Evolutionary conservation across 345 rosid genomes (phyloP).

Genomic region (Hevea brasiliensis): DNA sequence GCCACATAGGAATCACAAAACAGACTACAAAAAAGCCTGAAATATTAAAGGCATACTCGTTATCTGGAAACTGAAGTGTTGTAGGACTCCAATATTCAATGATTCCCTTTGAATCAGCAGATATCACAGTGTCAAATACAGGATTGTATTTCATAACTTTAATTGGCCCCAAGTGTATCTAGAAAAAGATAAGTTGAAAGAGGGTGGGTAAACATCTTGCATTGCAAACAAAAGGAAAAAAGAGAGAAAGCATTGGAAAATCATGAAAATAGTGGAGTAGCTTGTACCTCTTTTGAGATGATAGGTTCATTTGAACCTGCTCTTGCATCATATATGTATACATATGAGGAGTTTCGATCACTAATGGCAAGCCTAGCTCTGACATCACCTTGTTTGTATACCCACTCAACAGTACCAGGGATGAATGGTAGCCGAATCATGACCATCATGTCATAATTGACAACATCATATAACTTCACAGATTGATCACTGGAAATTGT

Average conservation of each 20-base stretch:
- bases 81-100: constrained; percentile 88
- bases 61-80: constrained; percentile 78
- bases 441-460: constrained; percentile 97
- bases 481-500: constrained; percentile 83
- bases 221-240: background rate
- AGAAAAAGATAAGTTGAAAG: constrained; percentile 10
- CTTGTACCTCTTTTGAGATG: constrained; percentile 60
- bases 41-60: constrained; percentile 53
- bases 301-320: constrained; percentile 81
- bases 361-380: constrained; percentile 89
- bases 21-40: background rate
- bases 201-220: background rate
- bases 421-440: constrained; percentile 80
- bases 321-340: constrained; percentile 86
- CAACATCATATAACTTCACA: constrained; percentile 90
- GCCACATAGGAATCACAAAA: background rate
- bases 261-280: background rate
- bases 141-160: constrained; percentile 81
- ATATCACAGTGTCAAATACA: constrained; percentile 66
- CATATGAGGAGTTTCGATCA: constrained; percentile 70
- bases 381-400: constrained; percentile 89
- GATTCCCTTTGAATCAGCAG: constrained; percentile 81
- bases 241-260: background rate
- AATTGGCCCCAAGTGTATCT: constrained; percentile 65
- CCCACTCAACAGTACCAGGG: constrained; percentile 91